A percentile compares a stretch with the other conserved stretches of the same genome.
Evolutionary conservation across 2,329 filamentous ascomycete species (phyloP).

Genomic region (Botryotinia calthae): DNA sequence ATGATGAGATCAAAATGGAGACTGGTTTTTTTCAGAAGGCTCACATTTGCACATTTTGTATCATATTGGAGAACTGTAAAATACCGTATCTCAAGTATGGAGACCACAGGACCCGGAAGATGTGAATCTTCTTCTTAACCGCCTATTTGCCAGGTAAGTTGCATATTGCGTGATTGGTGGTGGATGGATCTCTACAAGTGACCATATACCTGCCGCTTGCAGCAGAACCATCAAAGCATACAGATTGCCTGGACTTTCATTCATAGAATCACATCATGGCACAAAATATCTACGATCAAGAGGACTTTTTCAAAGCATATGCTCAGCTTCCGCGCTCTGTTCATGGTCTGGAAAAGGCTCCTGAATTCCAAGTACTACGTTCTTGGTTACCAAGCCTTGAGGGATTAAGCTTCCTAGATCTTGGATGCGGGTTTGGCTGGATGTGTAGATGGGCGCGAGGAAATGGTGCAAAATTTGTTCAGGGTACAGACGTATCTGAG

Average conservation of each 20-base stretch:
- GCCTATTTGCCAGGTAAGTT: not conserved
- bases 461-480: not conserved
- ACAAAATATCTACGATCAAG: slow-evolving; percentile 5
- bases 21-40: too few relatives aligned
- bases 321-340: not conserved
- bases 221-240: not conserved
- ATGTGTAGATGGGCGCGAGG: slow-evolving; percentile 2
- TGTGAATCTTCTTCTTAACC: not conserved
- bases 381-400: not conserved
- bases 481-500: not conserved
- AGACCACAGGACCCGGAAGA: too few relatives aligned
- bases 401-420: not conserved
- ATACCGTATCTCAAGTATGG: not conserved
- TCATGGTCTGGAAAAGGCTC: not conserved
- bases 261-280: not conserved
- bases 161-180: not conserved
- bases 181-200: not conserved
- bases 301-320: not conserved
- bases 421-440: not conserved
- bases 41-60: too few relatives aligned
- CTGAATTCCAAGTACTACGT: not conserved
- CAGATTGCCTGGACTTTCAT: not conserved
- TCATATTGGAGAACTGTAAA: not conserved
- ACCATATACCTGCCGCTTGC: not conserved
- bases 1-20: not conserved